Conservation (phyloP, 140 eudicot genomes). For the Bidens hawaiensis region DNA sequence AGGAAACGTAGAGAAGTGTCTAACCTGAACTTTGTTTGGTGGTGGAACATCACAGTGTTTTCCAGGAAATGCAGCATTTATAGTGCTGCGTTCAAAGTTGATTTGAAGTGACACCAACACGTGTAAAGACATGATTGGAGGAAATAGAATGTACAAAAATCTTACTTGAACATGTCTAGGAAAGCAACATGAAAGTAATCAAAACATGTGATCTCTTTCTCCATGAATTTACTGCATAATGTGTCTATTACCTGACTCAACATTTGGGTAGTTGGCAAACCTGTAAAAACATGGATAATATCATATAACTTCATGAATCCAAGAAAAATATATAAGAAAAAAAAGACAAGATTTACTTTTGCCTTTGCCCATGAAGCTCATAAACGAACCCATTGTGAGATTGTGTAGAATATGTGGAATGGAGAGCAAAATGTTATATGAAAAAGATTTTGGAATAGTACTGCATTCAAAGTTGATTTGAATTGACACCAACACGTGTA, state of each 20-base stretch:
- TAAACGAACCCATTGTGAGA: slow-evolving; percentile 55
- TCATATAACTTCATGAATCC: not conserved
- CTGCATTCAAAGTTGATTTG: not conserved
- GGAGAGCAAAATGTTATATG: slow-evolving; percentile 8
- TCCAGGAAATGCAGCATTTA: slow-evolving; percentile 88
- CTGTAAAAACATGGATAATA: slow-evolving; percentile 26
- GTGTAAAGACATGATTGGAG: not conserved
- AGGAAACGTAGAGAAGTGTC: slow-evolving; percentile 6
- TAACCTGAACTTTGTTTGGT: slow-evolving; percentile 57
- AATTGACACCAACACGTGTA: not conserved
- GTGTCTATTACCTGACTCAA: slow-evolving; percentile 67
- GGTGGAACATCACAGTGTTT: slow-evolving; percentile 88
- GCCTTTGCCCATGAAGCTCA: slow-evolving; percentile 89
- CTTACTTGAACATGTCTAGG: slow-evolving; percentile 80
- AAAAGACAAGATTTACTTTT: not conserved
- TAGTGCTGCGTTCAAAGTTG: slow-evolving; percentile 46
- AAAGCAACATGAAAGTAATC: slow-evolving; percentile 79
- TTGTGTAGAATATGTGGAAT: slow-evolving; percentile 7
- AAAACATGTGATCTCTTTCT: slow-evolving; percentile 61
- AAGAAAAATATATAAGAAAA: not conserved
- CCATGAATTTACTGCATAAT: slow-evolving; percentile 54
- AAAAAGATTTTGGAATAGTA: slow-evolving; percentile 39
- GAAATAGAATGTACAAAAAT: not conserved
- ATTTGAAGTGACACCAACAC: not conserved
- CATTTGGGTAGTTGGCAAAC: slow-evolving; percentile 74